Conservation (phyloP, 164 flowering plant genomes). For the Tetrastigma voinierianum region DNA sequence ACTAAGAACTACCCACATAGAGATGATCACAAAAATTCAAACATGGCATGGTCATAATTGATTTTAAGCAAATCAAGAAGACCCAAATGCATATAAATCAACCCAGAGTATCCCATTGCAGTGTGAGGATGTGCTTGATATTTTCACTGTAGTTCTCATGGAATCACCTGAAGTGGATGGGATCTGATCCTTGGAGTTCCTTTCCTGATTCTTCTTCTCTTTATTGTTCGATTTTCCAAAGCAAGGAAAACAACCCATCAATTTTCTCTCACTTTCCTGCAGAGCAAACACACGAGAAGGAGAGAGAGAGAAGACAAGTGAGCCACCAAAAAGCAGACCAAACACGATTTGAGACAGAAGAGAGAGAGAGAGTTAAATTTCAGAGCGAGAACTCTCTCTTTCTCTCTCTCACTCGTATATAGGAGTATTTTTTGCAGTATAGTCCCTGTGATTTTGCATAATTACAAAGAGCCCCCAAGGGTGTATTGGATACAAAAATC, state of each 20-base stretch:
- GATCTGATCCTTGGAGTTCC: constrained; percentile 49
- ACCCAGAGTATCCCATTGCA: neutral
- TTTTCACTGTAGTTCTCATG: neutral
- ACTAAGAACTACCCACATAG: neutral
- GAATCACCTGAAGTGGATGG: constrained; percentile 43
- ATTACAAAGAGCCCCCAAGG: neutral
- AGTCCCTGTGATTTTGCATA: neutral
- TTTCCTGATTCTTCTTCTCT: constrained; percentile 28
- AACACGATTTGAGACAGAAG: neutral
- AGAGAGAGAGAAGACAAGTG: constrained; percentile 4
- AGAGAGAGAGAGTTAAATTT: constrained; percentile 2
- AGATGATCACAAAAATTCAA: neutral
- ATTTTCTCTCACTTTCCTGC: constrained; percentile 3
- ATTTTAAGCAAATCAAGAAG: constrained; percentile 1
- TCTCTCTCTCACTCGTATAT: neutral
- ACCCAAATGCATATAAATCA: neutral
- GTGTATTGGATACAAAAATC: no score
- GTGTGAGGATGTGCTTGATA: neutral
- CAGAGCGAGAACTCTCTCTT: neutral
- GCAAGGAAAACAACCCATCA: constrained; percentile 70
- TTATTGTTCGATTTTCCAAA: constrained; percentile 52
- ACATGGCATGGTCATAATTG: neutral
- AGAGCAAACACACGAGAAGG: neutral
- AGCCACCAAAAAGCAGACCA: constrained; percentile 5
- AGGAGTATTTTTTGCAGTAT: neutral